Conservation (phyloP, 2,329 filamentous ascomycete genomes). For the Penicillium palitans region DNA sequence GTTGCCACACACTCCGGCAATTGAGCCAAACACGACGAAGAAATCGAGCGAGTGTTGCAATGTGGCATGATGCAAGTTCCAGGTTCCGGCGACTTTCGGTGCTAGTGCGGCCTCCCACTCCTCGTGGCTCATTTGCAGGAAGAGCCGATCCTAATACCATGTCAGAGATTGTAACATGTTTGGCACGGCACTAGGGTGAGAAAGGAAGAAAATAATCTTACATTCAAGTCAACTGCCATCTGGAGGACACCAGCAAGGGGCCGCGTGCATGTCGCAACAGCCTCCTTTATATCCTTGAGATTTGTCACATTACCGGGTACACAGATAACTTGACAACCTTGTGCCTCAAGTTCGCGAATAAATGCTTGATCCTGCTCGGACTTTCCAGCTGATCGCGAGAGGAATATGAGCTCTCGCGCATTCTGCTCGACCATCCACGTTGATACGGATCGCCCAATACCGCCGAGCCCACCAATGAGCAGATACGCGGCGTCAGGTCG, state of each 20-base stretch:
- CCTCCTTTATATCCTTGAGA: not conserved
- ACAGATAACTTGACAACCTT: slow-evolving; percentile 6
- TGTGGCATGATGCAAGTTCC: slow-evolving; percentile 31
- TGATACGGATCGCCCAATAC: slow-evolving; percentile 11
- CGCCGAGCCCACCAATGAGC: slow-evolving; percentile 16
- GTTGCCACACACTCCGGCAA: slow-evolving; percentile 37
- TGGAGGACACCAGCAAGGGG: slow-evolving; percentile 9
- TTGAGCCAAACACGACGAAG: slow-evolving; percentile 36
- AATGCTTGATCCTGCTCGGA: slow-evolving; percentile 6
- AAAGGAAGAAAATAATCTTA: not conserved
- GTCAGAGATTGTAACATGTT: not conserved
- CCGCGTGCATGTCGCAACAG: not conserved
- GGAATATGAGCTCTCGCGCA: slow-evolving; percentile 11
- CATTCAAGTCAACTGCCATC: slow-evolving; percentile 11
- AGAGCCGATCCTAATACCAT: slow-evolving; percentile 13
- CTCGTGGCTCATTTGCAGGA: slow-evolving; percentile 38
- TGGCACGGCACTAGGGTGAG: not conserved
- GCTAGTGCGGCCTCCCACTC: slow-evolving; percentile 33
- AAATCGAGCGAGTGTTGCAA: slow-evolving; percentile 16
- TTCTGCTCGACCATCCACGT: slow-evolving; percentile 18
- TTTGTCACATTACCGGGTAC: slow-evolving; percentile 3
- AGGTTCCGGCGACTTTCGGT: slow-evolving; percentile 38
- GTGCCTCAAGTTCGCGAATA: slow-evolving; percentile 10
- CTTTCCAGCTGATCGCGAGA: slow-evolving; percentile 10
- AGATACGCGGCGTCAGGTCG: slow-evolving; percentile 7